Evolutionary conservation across 2,329 filamentous ascomycete species (phyloP), one percentile per base, ranked within the genome.

Genomic region (Ustilaginoidea virens): DNA sequence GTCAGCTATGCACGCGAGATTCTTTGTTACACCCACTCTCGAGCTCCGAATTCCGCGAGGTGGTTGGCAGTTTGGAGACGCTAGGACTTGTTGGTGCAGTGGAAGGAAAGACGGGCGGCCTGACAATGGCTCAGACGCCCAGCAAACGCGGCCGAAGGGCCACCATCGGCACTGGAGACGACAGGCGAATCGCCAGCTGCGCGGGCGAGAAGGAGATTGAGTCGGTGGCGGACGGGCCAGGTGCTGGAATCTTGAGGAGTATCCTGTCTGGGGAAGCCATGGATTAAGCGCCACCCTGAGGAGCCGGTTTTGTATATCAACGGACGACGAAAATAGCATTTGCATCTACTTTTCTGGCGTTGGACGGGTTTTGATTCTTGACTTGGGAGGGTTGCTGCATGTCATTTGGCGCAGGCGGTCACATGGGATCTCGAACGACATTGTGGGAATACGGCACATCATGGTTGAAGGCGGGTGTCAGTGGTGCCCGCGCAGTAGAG

Each of bases 11-110:
- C 55, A 87, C 74, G 33, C 71, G 74, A 20, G 87, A 96, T 44
- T 80, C 85, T n/a, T 64, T 92, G 7, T 66, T 98, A 3, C 85
- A 93, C 40, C 81, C 87, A 1, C 68, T 98, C 3, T 90, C 83
- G 2, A 79, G 72, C 44, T 90, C 83, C 5, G 90, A 98, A 51
- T 98, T 98, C 52, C 74, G 85, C 33, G 90, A 98, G 52, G 86
- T 98, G 5, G 65, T 94, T 13, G 75, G 79, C 20, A 92, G 82
- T 41, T 56, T 98, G 29, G 90, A 98, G 58, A 90, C 86, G 0
- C 58, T 93, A 26, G 86, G 82, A 2, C 60, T 96, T 14, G 66
- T 94, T 5, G 77, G 49, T 53, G 76, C 55, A 45, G 80, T 57
- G 47, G 82, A 66, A 58, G 80, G 60, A 42, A 82, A 69, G 59